Evolutionary conservation across 176 grass and related monocot species (phyloP), one percentile per base, ranked within the genome.

Genomic region (Dendrocalamus sinicus): DNA sequence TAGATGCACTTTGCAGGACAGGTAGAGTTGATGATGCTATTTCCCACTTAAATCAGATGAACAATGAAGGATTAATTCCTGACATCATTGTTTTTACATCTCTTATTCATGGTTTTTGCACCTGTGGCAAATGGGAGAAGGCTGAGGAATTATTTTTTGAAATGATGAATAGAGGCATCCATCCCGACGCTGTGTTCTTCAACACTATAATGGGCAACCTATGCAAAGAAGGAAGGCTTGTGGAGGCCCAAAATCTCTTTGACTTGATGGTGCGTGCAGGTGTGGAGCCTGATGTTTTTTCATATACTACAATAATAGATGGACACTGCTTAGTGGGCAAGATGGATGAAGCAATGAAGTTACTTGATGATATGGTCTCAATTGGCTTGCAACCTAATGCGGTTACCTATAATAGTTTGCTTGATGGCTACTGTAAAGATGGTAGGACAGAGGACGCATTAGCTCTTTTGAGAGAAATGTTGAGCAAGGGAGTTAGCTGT

Each of bases 141-240:
- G 70, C 79, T 19, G 20, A 45, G 7, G 84, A 75, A 48, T 64
- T 91, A 43, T 51, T 87, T 61, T 45, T 59, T n/a, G 74, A 87
- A 23, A 91, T 87, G 79, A 68, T 23, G 12, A 17, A 12, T 1
- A 73, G 30, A 48, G 83, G 45, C 16, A 48, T 89, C 66, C n/a
- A 39, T 10, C 73, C 81, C 28, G 30, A 81, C 45, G 20, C 40
- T 10, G 10, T 43, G 15, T 4, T 6, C 6, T 78, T 89, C 20
- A 58, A 7, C 67, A 9, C 43, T 12, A 11, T 89, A 8, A 69
- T 89, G 32, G 20, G 8, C 55, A 78, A 71, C 9, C 28, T 74
- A 64, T 83, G 76, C 70, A 75, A 23, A 32, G 51, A 53, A 17
- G 51, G 53, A 20, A 55, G 53, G 53, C 6, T 55, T 55, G 19